These are phyloP conservation scores for Blastocystis sp. DNA, from an alignment of 352 stramenopile genomes.

Conservation along the genomic window DNA sequence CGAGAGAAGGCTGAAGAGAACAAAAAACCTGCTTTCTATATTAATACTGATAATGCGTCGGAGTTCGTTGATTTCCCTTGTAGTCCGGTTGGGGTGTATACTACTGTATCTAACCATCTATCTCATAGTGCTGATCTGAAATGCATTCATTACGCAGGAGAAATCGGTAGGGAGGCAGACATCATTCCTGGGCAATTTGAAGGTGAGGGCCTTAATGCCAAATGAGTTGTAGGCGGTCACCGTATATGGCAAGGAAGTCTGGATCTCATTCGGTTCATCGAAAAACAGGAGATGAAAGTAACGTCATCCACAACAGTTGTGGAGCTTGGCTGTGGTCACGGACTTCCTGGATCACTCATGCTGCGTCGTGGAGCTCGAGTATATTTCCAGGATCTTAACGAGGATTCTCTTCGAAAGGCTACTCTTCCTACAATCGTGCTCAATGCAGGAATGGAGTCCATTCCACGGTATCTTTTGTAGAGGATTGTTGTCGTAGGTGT, in stretches of 20 bases:
- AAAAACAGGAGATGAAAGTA: neutral
- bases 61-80: slow-evolving; percentile 55
- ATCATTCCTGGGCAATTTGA: slow-evolving; percentile 58
- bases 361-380: slow-evolving; percentile 26
- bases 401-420: neutral
- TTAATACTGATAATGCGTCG: neutral
- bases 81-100: slow-evolving; percentile 12
- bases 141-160: slow-evolving; percentile 45
- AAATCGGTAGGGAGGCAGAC: neutral
- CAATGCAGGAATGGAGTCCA: neutral
- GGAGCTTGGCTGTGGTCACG: slow-evolving; percentile 36
- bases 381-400: slow-evolving; percentile 55
- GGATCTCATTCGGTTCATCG: slow-evolving; percentile 31
- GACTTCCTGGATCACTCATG: slow-evolving; percentile 25
- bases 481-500: neutral
- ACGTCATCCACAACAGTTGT: neutral
- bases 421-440: slow-evolving; percentile 41
- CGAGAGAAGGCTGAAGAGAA: neutral
- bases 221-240: neutral
- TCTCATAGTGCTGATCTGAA: neutral
- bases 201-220: neutral
- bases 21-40: neutral
- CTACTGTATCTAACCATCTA: neutral
- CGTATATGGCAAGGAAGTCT: slow-evolving; percentile 40
- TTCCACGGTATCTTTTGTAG: neutral